phyloP scores from a whole-genome alignment of 1,284 basidiomycete genomes.

The Sporisorium iseilematis-ciliati region DNA sequence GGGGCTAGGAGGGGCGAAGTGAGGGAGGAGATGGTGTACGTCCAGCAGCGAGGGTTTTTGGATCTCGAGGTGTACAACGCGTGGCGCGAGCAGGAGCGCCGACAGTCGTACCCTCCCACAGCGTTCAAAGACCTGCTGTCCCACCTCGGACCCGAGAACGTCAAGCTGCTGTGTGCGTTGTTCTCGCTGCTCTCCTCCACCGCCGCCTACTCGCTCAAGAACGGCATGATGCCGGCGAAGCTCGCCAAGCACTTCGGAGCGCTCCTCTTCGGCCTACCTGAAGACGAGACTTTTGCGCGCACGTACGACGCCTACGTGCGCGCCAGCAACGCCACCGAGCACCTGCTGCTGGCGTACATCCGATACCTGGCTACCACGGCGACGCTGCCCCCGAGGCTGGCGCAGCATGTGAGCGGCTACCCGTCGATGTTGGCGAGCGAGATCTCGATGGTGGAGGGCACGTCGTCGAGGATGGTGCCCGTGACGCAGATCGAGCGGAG shows the following conservation, averaged over 20 bases:
- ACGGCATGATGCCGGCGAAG: slow-evolving; percentile 67
- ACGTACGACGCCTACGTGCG: slow-evolving; percentile 66
- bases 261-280: slow-evolving; percentile 66
- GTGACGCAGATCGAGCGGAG: slow-evolving; percentile 62
- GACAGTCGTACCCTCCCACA: slow-evolving; percentile 36
- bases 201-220: slow-evolving; percentile 65
- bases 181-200: slow-evolving; percentile 67
- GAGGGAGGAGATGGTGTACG: slow-evolving; percentile 62
- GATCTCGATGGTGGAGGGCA: slow-evolving; percentile 36
- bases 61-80: slow-evolving; percentile 61
- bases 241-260: slow-evolving; percentile 62
- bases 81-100: slow-evolving; percentile 63
- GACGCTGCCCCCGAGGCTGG: slow-evolving; percentile 56
- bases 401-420: slow-evolving; percentile 61
- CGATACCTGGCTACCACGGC: slow-evolving; percentile 51
- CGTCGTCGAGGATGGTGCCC: slow-evolving; percentile 56
- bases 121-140: slow-evolving; percentile 54
- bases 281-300: slow-evolving; percentile 65
- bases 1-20: slow-evolving; percentile 46
- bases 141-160: slow-evolving; percentile 38
- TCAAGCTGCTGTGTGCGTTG: slow-evolving; percentile 55
- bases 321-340: slow-evolving; percentile 66
- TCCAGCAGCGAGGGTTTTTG: slow-evolving; percentile 67
- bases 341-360: slow-evolving; percentile 66
- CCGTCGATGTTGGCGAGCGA: slow-evolving; percentile 59